Base-by-base conservation (phyloP, 345 rosid genomes). In the Toxicodendron radicans region DNA sequence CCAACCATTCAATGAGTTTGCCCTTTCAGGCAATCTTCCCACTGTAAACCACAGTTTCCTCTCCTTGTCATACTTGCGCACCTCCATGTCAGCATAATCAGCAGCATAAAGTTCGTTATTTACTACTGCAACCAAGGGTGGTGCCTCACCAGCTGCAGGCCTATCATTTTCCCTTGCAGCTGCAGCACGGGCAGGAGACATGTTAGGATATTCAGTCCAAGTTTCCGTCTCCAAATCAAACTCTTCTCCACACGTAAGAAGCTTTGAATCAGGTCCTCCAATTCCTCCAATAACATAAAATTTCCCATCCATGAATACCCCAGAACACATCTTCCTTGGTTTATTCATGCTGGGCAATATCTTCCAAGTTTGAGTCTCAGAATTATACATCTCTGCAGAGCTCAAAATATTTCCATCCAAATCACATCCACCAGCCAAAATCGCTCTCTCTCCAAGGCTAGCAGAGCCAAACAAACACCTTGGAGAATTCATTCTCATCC, bases 381-480 rank as follows among this genome's bases (percentile, higher is more conserved):
- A 94, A 80, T 94, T 94, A 73, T 90, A 94, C 88, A 94, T 84
- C 76, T 92, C 97, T 0, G 94, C 98, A 4, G 92, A 87, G 75
- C 84, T 83, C 76, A 94, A 76, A 75, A 81, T 80, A 60, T 83
- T 90, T 16, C 91, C 88, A 52, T 73, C 81, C 35, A 92, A 81
- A 75, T 92, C 97, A 66, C 91, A 88, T 12, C 98, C 98, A 21
- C 98, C 97, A 30, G 98, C 98, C 60, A 94, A 78, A 77, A 94
- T 88, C 0, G 97, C 98, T 58, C 80, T 87, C 79, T 89, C 94
- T 54, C 98, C 94, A 12, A 87, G 92, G 76, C 97, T 94, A 46
- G 98, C 98, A 24, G 98, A 94, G 27, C 97, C 98, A 77, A 94
- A 94, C 84, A 94, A 84, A 87, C 97, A 94, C 79, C 97, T 86